Conservation (phyloP, 2,329 filamentous ascomycete species). For the Penicillium sp. region DNA sequence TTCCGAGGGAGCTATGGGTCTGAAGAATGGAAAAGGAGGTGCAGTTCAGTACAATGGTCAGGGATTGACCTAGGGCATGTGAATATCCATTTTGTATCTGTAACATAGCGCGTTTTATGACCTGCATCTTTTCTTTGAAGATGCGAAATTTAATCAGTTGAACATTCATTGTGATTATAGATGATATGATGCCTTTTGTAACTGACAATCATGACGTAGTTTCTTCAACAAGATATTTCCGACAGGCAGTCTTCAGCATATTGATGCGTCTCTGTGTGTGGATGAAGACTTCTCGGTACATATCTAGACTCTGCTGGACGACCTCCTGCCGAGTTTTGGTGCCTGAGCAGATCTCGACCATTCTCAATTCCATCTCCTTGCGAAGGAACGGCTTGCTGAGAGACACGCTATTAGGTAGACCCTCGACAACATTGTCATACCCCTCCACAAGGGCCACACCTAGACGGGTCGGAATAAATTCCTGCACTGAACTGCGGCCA, state of each 20-base stretch:
- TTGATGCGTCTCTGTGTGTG: constrained; percentile 75
- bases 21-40: background rate
- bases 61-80: background rate
- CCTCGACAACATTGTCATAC: constrained; percentile 90
- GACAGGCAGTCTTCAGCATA: constrained; percentile 57
- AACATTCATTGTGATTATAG: background rate
- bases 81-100: background rate
- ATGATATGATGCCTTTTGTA: background rate
- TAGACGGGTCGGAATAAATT: constrained; percentile 89
- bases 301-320: constrained; percentile 75
- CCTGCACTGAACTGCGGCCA: constrained; percentile 59
- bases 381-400: constrained; percentile 92
- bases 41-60: background rate
- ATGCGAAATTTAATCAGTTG: background rate
- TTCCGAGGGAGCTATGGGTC: background rate
- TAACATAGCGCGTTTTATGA: background rate
- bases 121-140: background rate
- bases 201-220: constrained; percentile 17
- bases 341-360: constrained; percentile 95
- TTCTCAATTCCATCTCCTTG: constrained; percentile 96
- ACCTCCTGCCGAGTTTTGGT: constrained; percentile 70
- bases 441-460: constrained; percentile 90
- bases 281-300: constrained; percentile 83
- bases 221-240: constrained; percentile 52
- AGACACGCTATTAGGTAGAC: constrained; percentile 62